Evolutionary conservation across 768 basidiomycete species (phyloP).

Genomic region (Podaxis sp.): DNA sequence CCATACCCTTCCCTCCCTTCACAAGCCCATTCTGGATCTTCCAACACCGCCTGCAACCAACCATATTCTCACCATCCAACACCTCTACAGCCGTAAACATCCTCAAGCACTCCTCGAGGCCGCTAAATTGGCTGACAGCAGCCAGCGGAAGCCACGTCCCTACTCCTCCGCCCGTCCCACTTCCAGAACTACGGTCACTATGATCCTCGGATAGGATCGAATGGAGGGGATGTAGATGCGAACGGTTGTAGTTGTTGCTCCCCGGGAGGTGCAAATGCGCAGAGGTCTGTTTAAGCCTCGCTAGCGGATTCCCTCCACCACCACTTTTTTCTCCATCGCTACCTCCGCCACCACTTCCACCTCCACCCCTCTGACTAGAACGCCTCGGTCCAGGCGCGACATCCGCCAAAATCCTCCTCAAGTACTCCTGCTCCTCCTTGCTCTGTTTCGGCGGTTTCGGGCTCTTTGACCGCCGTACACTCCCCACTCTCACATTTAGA

Average conservation of each 20-base stretch:
- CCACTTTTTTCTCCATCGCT: conserved; percentile 19
- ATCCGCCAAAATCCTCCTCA: conserved; percentile 69
- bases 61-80: conserved; percentile 91
- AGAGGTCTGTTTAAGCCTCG: conserved; percentile 6
- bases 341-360: conserved; percentile 18
- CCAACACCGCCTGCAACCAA: conserved; percentile 94
- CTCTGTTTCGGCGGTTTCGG: conserved; percentile 56
- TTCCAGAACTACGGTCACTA: conserved; percentile 1
- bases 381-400: conserved; percentile 34
- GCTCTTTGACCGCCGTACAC: conserved; percentile 36
- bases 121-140: conserved; percentile 48
- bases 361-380: conserved; percentile 31
- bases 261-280: conserved; percentile 5
- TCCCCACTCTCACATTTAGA: conserved; percentile 2
- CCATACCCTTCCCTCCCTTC: conserved; percentile 28
- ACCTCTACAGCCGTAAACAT: conserved; percentile 94
- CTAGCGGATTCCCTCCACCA: conserved; percentile 23
- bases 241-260: not conserved
- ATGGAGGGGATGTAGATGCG: not conserved
- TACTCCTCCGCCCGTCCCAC: conserved; percentile 16
- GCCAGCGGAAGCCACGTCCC: conserved; percentile 38
- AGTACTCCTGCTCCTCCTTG: conserved; percentile 61
- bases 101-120: conserved; percentile 77
- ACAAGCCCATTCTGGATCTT: conserved; percentile 71
- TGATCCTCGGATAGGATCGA: conserved; percentile 8